phyloP scores from a whole-genome alignment of 1,284 basidiomycete species.

The Boletus calvinii region DNA sequence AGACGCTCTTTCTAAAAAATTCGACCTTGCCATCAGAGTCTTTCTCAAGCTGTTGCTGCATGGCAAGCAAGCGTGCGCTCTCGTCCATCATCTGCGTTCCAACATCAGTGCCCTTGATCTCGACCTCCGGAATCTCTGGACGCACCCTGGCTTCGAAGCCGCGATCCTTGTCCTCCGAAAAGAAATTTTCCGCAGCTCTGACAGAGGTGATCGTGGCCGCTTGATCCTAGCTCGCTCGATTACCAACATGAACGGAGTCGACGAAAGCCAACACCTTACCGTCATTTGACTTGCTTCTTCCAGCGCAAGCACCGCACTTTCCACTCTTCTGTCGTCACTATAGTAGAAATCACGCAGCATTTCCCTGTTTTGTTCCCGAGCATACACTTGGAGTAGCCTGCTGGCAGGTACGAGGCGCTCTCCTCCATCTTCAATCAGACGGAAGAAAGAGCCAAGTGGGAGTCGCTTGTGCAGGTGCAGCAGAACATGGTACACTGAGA shows the following conservation, averaged over 20 bases:
- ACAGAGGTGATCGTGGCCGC: constrained; percentile 69
- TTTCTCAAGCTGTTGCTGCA: constrained; percentile 86
- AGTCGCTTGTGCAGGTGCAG: constrained; percentile 82
- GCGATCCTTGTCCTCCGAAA: constrained; percentile 91
- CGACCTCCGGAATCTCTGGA: neutral
- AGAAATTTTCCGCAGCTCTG: constrained; percentile 86
- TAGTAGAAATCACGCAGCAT: constrained; percentile 97
- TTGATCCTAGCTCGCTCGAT: constrained; percentile 54
- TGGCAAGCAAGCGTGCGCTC: constrained; percentile 67
- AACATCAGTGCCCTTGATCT: neutral
- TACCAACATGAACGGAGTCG: constrained; percentile 2
- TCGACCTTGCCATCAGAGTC: constrained; percentile 76
- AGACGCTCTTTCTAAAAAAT: constrained; percentile 81
- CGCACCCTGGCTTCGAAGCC: constrained; percentile 86
- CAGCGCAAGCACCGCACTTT: constrained; percentile 84
- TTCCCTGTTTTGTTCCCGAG: constrained; percentile 85
- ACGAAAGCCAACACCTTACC: constrained; percentile 39
- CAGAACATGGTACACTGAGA: constrained; percentile 84
- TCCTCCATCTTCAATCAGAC: constrained; percentile 88
- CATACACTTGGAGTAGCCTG: constrained; percentile 83
- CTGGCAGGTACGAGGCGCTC: constrained; percentile 70
- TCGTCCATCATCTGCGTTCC: constrained; percentile 86
- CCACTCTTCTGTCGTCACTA: constrained; percentile 93
- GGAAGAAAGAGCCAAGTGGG: constrained; percentile 91
- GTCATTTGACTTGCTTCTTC: constrained; percentile 72